Conservation (phyloP, 352 stramenopile genomes). For the Phytophthora boehmeriae region DNA sequence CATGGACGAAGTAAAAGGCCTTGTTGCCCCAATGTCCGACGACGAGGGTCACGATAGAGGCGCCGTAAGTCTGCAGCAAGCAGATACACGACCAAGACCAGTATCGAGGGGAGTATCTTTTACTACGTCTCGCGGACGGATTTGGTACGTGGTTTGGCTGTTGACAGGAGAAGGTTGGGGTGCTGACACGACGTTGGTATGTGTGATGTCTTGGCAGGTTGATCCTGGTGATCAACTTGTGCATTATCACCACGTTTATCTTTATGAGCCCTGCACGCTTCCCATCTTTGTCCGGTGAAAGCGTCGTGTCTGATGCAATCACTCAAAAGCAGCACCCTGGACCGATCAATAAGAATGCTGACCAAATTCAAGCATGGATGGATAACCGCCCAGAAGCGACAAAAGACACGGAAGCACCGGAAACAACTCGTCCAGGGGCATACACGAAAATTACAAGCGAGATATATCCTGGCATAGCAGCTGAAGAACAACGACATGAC, state of each 20-base stretch:
- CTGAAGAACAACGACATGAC: slow-evolving; percentile 8
- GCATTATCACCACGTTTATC: slow-evolving; percentile 53
- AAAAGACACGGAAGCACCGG: slow-evolving; percentile 8
- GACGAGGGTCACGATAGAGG: slow-evolving; percentile 11
- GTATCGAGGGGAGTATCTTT: slow-evolving; percentile 30
- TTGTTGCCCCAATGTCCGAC: slow-evolving; percentile 27
- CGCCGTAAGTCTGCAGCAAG: background rate
- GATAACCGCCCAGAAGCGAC: background rate
- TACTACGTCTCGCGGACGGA: slow-evolving; percentile 27
- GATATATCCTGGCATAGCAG: background rate
- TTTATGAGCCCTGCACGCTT: slow-evolving; percentile 62
- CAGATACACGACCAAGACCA: background rate
- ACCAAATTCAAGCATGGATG: slow-evolving; percentile 5
- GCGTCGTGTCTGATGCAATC: slow-evolving; percentile 43
- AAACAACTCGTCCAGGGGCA: slow-evolving; percentile 4
- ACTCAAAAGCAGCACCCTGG: slow-evolving; percentile 33
- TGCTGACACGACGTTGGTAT: background rate
- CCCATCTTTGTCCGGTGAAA: slow-evolving; percentile 35
- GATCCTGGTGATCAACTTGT: slow-evolving; percentile 56
- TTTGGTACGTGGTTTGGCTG: slow-evolving; percentile 30
- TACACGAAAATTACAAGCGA: slow-evolving; percentile 32
- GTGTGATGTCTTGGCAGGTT: slow-evolving; percentile 27
- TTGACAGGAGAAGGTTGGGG: background rate
- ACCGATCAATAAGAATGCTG: slow-evolving; percentile 15
- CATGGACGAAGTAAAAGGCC: slow-evolving; percentile 20